Base-by-base conservation (phyloP, 805 yeast species). In the Yamadazyma nakazawae region DNA sequence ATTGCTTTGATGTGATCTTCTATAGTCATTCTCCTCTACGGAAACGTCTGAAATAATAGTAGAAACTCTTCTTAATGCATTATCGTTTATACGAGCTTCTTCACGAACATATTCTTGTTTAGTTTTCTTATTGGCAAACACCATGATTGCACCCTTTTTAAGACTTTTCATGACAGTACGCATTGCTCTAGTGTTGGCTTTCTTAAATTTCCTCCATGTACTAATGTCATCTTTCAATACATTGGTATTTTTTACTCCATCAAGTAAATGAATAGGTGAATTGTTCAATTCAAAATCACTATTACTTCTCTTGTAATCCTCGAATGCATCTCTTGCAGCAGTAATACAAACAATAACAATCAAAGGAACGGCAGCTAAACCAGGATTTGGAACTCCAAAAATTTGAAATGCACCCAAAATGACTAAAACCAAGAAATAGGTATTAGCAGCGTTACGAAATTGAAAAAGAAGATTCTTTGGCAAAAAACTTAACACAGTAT, bases 331-430 rank as follows among this genome's bases (percentile, higher is more conserved):
- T 58, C 85, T 84, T 52, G 82, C 60, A 4, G 89, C 91, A 2
- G 94, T 86, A 52, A 86, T 69, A 45, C 74, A 71, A 16, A 86
- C 90, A 69, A 86, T 85, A 46, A 86, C 91, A 61, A 85, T 84
- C 60, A 86, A 77, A 2, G 95, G 95, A 30, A 85, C 91, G 2
- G 90, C 87, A 17, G 86, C 84, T 57, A 86, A 68, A 1, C 81
- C 92, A 0, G 94, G 90, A 49, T 72, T 73, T 28, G 79, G 74
- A 17, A 84, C 90, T 40, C 95, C 95, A 60, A 86, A 86, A 39
- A 86, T 79, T 51, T 80, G 72, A 62, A 84, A 82, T 6, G 72
- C 69, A 11, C 85, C 84, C 52, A 81, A 61, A 28, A 81, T 78
- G 47, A 77, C 75, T 56, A 80, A 66, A 16, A 78, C 54, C 54